Conservation (phyloP, 352 stramenopile species). For the Vaucheria bursata region DNA sequence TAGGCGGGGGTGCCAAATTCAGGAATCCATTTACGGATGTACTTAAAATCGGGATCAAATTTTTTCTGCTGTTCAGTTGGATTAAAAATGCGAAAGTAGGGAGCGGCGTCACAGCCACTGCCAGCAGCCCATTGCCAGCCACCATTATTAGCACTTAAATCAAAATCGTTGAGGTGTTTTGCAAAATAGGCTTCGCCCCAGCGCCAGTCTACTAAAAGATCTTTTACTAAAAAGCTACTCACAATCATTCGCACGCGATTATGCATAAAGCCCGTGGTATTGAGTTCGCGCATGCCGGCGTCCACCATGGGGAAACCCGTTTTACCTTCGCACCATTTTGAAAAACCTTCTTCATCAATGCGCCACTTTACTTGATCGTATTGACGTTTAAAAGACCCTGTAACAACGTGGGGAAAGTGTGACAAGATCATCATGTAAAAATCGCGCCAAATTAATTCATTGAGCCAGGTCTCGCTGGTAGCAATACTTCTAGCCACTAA, state of each 20-base stretch:
- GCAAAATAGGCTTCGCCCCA: slow-evolving; percentile 1
- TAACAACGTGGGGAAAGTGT: background rate
- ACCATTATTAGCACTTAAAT: slow-evolving; percentile 1
- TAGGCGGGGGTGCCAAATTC: background rate
- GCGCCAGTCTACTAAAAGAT: background rate
- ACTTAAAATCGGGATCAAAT: background rate
- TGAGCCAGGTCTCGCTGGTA: background rate
- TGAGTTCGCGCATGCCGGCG: background rate
- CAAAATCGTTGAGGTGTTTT: background rate
- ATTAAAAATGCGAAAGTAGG: background rate
- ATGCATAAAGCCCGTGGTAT: background rate
- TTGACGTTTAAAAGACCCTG: background rate
- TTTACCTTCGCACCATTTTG: background rate
- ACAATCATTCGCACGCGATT: background rate
- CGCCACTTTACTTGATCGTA: background rate
- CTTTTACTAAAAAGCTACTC: background rate
- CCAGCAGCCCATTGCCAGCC: background rate
- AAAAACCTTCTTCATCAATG: background rate
- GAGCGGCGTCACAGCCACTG: background rate
- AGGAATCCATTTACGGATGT: background rate
- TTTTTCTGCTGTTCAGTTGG: background rate
- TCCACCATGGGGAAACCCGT: background rate
- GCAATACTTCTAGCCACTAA: background rate
- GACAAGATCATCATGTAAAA: slow-evolving; percentile 3
- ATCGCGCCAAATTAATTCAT: background rate